Conservation (phyloP, 257 asterid genomes). For the Echites panduratus region DNA sequence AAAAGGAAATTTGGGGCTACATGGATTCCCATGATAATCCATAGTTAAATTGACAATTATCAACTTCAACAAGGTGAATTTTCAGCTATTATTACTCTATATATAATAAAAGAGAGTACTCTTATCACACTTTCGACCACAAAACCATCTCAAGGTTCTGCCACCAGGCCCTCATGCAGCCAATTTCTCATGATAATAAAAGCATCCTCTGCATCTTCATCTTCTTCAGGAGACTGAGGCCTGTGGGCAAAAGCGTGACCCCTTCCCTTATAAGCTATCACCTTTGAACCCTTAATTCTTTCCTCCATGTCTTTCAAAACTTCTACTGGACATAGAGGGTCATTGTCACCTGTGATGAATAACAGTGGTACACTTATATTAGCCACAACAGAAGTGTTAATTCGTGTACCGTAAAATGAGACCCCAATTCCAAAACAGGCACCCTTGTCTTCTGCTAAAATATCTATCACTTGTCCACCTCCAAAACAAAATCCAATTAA, state of each 20-base stretch:
- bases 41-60: background rate
- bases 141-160: conserved; percentile 21
- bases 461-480: conserved; percentile 60
- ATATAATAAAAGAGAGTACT: no score
- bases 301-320: conserved; percentile 33
- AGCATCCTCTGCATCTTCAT: conserved; percentile 76
- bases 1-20: no score
- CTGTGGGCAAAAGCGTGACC: conserved; percentile 71
- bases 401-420: conserved; percentile 65
- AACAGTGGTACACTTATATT: conserved; percentile 50
- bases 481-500: conserved; percentile 73
- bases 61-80: background rate
- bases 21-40: background rate
- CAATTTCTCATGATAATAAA: conserved; percentile 62
- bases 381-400: conserved; percentile 35
- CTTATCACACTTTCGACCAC: background rate
- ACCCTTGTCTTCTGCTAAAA: conserved; percentile 55
- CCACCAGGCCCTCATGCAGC: conserved; percentile 51
- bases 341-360: conserved; percentile 54
- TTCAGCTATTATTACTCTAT: background rate
- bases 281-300: conserved; percentile 32
- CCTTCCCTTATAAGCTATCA: conserved; percentile 41
- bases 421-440: conserved; percentile 50
- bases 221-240: conserved; percentile 70
- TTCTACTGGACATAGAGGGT: conserved; percentile 46